These are phyloP conservation scores for Penicillium aurantiogriseum DNA, from an alignment of 2,329 filamentous ascomycete genomes.

Conservation along the genomic window DNA sequence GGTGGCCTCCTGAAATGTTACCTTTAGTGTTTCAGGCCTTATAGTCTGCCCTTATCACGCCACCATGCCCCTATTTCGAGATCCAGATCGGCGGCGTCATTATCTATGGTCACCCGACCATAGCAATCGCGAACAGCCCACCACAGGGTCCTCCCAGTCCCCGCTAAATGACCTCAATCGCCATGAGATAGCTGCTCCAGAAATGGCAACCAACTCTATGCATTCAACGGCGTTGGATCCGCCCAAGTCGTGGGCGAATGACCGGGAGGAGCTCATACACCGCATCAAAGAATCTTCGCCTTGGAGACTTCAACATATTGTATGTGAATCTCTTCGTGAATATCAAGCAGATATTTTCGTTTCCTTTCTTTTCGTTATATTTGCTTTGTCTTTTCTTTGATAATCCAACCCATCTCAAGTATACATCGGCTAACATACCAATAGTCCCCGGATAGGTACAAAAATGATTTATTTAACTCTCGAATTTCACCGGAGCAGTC, in stretches of 20 bases:
- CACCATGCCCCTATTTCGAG: conserved; percentile 38
- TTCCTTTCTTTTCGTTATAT: neutral
- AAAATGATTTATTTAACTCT: conserved; percentile 9
- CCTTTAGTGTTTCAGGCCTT: conserved; percentile 11
- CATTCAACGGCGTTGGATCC: conserved; percentile 17
- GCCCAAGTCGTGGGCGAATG: conserved; percentile 38
- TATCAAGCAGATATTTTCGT: neutral
- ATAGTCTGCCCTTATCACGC: conserved; percentile 18
- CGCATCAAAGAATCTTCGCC: conserved; percentile 77
- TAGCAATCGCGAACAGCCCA: conserved; percentile 11
- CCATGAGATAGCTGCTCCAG: conserved; percentile 9
- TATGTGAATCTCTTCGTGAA: conserved; percentile 30
- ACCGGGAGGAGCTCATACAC: conserved; percentile 78
- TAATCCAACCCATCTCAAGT: neutral
- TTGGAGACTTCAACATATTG: conserved; percentile 67
- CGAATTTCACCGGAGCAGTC: conserved; percentile 30
- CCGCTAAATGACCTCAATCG: conserved; percentile 12
- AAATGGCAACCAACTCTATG: conserved; percentile 12
- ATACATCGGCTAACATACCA: conserved; percentile 8
- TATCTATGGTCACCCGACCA: conserved; percentile 28
- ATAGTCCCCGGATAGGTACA: conserved; percentile 9
- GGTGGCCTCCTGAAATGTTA: conserved; percentile 28
- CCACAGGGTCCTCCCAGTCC: conserved; percentile 16
- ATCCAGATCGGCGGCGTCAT: conserved; percentile 34
- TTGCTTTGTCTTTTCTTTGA: neutral